These are phyloP conservation scores for Moniliophthora roreri DNA, from an alignment of 1,284 basidiomycete genomes.

Conservation along the genomic window DNA sequence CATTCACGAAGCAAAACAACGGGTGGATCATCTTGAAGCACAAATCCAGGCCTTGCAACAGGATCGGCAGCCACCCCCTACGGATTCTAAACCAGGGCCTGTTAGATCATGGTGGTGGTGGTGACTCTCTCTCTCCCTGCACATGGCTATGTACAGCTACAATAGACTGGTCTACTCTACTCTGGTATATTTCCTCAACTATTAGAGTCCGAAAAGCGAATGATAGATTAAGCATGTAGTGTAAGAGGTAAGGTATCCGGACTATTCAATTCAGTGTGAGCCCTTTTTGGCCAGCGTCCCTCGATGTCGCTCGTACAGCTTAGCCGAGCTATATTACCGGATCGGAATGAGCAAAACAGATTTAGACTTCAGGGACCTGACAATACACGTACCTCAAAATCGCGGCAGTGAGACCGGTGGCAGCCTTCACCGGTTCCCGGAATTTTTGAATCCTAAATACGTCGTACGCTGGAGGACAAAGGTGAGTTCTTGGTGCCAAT, in stretches of 20 bases:
- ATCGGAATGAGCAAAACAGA: constrained; percentile 5
- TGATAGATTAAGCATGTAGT: background rate
- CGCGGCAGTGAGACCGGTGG: constrained; percentile 66
- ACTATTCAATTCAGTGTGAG: background rate
- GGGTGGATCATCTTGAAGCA: constrained; percentile 54
- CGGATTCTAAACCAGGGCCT: constrained; percentile 1
- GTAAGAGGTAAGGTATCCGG: background rate
- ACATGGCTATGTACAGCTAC: too few species aligned
- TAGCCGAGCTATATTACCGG: constrained; percentile 50
- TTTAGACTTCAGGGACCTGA: constrained; percentile 3
- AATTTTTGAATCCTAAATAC: constrained; percentile 55
- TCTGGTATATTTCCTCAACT: too few species aligned
- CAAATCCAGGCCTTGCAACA: constrained; percentile 44
- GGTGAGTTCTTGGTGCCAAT: too few species aligned
- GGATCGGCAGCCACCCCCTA: background rate
- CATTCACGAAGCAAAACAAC: constrained; percentile 56
- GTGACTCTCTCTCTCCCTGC: too few species aligned
- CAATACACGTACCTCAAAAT: constrained; percentile 66
- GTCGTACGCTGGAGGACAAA: constrained; percentile 46
- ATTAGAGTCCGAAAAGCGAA: too few species aligned
- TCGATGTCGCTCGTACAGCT: constrained; percentile 70
- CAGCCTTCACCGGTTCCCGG: constrained; percentile 59
- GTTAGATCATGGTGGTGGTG: constrained; percentile 23
- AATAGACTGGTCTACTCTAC: too few species aligned
- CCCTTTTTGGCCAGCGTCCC: constrained; percentile 52